phyloP scores from a whole-genome alignment of 2,329 filamentous ascomycete genomes.

The Corniculantispora saksenae region DNA sequence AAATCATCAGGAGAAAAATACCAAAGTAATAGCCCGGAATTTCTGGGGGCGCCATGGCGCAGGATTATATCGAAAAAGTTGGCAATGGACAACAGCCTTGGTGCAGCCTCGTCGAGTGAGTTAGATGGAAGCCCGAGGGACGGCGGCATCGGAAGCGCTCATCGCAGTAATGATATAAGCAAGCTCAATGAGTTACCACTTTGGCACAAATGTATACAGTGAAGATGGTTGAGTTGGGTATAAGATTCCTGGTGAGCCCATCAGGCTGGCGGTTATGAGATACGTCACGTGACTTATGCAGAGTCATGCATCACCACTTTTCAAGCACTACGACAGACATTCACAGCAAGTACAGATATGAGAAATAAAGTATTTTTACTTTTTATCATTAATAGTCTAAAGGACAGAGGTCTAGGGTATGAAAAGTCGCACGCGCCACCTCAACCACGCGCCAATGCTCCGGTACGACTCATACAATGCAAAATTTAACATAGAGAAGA shows the following conservation, averaged over 20 bases:
- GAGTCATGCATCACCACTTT: not conserved
- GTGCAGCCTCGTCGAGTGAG: not conserved
- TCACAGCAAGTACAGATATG: not conserved
- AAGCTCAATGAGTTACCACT: not conserved
- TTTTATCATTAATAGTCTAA: slow-evolving; percentile 48
- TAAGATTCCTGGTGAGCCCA: not conserved
- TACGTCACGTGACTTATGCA: slow-evolving; percentile 11
- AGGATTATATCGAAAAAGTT: not conserved
- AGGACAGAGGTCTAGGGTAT: slow-evolving; percentile 38
- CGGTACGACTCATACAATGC: slow-evolving; percentile 39
- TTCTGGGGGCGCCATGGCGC: slow-evolving; percentile 33
- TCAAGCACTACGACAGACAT: not conserved
- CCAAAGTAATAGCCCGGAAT: slow-evolving; percentile 60
- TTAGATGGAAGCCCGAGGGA: not conserved
- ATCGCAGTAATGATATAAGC: not conserved
- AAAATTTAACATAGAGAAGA: slow-evolving; percentile 43
- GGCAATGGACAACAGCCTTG: too few species aligned
- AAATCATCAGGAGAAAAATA: slow-evolving; percentile 26
- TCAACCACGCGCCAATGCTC: slow-evolving; percentile 37
- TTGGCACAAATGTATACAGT: not conserved
- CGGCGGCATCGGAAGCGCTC: not conserved
- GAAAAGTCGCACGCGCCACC: slow-evolving; percentile 35
- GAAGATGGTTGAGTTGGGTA: not conserved
- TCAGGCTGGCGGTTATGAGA: not conserved
- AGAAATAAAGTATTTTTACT: slow-evolving; percentile 34